Conservation (phyloP, 225 moss, liverwort and hornwort genomes). For the Rhytidiadelphus loreus region DNA sequence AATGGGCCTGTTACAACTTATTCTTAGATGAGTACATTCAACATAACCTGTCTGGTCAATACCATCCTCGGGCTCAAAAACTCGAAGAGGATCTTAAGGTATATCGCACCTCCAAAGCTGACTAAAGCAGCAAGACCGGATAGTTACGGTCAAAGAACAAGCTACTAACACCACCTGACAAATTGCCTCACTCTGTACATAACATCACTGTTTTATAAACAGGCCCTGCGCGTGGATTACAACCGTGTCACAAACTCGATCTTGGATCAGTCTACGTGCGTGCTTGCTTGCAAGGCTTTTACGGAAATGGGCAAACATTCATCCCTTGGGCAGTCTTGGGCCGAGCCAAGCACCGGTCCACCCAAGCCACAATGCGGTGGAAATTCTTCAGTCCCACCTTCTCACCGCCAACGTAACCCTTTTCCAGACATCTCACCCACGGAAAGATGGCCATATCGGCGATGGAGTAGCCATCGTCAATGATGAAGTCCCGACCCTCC, state of each 20-base stretch:
- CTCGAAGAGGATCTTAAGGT: neutral
- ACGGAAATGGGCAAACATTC: neutral
- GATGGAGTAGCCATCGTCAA: slow-evolving; percentile 37
- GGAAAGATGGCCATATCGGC: slow-evolving; percentile 47
- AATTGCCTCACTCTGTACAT: neutral
- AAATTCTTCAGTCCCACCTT: slow-evolving; percentile 13
- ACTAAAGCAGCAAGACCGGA: neutral
- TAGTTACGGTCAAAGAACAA: neutral
- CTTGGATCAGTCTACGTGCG: neutral
- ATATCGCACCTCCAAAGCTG: neutral
- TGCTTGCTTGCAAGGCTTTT: neutral
- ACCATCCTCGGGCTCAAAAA: neutral
- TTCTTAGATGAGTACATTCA: neutral
- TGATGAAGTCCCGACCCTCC: slow-evolving; percentile 25
- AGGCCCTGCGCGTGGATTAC: neutral
- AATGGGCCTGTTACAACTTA: neutral
- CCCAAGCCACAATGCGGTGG: slow-evolving; percentile 18
- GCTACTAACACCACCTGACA: neutral
- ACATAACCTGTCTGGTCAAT: neutral
- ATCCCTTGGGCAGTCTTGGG: slow-evolving; percentile 25
- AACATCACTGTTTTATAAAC: neutral
- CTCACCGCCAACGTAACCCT: neutral
- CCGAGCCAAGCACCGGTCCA: slow-evolving; percentile 12
- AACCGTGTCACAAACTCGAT: neutral
- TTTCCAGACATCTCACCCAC: slow-evolving; percentile 3